Evolutionary conservation across 148 eudicot species (phyloP), one percentile per base, ranked within the genome.

Genomic region (Rhododendron ferrugineum): DNA sequence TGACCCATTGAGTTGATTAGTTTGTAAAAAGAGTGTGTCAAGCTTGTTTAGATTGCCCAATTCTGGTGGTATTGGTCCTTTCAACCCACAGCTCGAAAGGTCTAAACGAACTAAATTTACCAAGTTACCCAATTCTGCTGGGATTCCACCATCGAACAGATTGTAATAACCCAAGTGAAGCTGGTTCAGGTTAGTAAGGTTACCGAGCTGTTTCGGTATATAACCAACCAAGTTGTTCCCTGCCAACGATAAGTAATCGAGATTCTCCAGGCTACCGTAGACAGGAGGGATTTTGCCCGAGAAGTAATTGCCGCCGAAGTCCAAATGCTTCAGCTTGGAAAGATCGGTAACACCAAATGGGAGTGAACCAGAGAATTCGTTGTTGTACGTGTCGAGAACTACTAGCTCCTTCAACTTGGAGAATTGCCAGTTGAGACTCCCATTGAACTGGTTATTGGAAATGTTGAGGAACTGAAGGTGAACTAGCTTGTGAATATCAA

Each of bases 281-380:
- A 46, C 83, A 2, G 44, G 26, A 15, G 94, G 94, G 23, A 93
- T 93, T 68, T 62, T n/a, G 7, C 92, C 92, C 0, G 92, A 90
- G 82, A 93, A 91, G 82, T 86, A 91, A n/a, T 91, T 93, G 83
- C 94, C 93, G 23, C 93, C 92, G 4, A 93, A 88, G 84, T 91
- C 88, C 74, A 91, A 89, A 84, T 90, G 75, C 86, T 84, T 85
- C 32, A 93, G 89, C 68, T 78, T 90, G 60, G 50, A 22, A 66
- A 93, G 85, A 22, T 44, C 47, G 13, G 87, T 16, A 3, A 93
- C 62, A 23, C 83, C 88, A 5, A 50, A 3, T 0, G 93, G 91
- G 47, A 93, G 92, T 6, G 90, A 81, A 13, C 92, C 91, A 1
- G 90, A 81, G 56, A 93, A 93, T 7, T 84, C 85, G 32, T 93